Evolutionary conservation across 352 stramenopile genomes (phyloP).

Genomic region (Phytophthora pinifolia): DNA sequence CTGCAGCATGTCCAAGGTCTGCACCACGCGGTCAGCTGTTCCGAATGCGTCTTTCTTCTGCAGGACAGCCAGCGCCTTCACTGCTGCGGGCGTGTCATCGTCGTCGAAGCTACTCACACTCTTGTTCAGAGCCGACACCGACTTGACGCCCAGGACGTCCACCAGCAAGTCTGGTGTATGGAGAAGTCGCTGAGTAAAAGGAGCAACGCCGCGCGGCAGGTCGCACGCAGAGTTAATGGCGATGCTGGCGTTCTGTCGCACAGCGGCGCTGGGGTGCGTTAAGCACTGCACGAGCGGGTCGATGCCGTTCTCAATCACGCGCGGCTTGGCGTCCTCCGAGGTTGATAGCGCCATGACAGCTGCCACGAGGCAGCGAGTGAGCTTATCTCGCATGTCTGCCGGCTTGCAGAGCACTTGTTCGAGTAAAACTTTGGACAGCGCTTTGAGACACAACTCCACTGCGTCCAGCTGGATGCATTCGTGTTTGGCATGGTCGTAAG

Average conservation of each 20-base stretch:
- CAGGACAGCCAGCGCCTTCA: constrained; percentile 40
- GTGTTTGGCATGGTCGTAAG: constrained; percentile 55
- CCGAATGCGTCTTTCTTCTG: constrained; percentile 18
- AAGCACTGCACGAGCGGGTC: constrained; percentile 63
- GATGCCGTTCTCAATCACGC: constrained; percentile 69
- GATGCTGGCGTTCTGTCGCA: constrained; percentile 57
- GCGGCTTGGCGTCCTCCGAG: constrained; percentile 63
- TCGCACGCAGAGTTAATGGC: constrained; percentile 71
- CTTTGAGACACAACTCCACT: constrained; percentile 59
- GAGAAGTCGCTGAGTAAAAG: constrained; percentile 50
- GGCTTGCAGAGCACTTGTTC: constrained; percentile 40
- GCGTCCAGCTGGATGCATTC: constrained; percentile 45
- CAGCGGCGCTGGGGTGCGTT: constrained; percentile 34
- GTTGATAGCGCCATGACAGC: constrained; percentile 74
- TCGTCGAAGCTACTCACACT: constrained; percentile 42
- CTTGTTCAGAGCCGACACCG: constrained; percentile 46
- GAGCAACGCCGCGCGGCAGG: constrained; percentile 37
- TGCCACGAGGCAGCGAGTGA: constrained; percentile 51
- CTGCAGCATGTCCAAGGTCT: constrained; percentile 56
- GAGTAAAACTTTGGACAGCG: constrained; percentile 49
- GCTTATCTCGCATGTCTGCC: constrained; percentile 33
- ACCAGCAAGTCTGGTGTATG: constrained; percentile 39
- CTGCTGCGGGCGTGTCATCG: constrained; percentile 44
- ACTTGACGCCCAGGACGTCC: constrained; percentile 51
- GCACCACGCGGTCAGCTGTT: constrained; percentile 34